Evolutionary conservation across 257 asterid genomes (phyloP).

Genomic region (Schizonepeta tenuifolia): DNA sequence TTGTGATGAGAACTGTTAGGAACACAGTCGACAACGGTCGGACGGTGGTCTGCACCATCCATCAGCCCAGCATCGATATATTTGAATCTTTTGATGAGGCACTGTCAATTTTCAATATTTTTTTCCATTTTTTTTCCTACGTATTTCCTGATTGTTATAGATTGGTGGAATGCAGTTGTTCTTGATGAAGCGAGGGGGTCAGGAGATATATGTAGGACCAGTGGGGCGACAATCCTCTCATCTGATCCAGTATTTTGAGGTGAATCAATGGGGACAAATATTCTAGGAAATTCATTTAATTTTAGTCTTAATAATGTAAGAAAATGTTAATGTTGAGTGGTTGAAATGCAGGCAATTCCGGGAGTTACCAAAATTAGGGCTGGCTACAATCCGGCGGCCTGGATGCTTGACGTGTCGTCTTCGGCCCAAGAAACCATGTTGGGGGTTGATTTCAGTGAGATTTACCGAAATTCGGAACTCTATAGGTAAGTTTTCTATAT

Average conservation of each 20-base stretch:
- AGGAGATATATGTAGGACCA: constrained; percentile 72
- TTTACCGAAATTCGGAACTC: constrained; percentile 55
- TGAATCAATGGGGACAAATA: constrained; percentile 15
- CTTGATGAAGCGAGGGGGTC: constrained; percentile 70
- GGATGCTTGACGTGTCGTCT: constrained; percentile 71
- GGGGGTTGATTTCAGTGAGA: constrained; percentile 55
- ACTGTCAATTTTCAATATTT: too few species aligned
- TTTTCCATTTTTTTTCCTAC: not conserved
- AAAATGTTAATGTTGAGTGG: not conserved
- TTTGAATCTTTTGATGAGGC: constrained; percentile 74
- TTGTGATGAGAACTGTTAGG: constrained; percentile 69
- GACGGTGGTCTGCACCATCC: constrained; percentile 72
- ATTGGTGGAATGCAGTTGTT: constrained; percentile 45
- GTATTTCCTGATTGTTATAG: not conserved
- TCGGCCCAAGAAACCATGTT: constrained; percentile 51
- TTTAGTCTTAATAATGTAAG: too few species aligned
- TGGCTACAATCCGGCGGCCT: constrained; percentile 65
- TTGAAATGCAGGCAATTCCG: constrained; percentile 43
- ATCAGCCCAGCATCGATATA: constrained; percentile 73
- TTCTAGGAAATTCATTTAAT: too few species aligned
- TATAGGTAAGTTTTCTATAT: constrained; percentile 36
- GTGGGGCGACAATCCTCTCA: constrained; percentile 57
- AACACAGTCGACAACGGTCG: constrained; percentile 68
- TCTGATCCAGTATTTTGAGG: constrained; percentile 64
- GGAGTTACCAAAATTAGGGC: constrained; percentile 54